phyloP scores from a whole-genome alignment of 2,329 filamentous ascomycete species.

The Diaporthe citrichinensis region DNA sequence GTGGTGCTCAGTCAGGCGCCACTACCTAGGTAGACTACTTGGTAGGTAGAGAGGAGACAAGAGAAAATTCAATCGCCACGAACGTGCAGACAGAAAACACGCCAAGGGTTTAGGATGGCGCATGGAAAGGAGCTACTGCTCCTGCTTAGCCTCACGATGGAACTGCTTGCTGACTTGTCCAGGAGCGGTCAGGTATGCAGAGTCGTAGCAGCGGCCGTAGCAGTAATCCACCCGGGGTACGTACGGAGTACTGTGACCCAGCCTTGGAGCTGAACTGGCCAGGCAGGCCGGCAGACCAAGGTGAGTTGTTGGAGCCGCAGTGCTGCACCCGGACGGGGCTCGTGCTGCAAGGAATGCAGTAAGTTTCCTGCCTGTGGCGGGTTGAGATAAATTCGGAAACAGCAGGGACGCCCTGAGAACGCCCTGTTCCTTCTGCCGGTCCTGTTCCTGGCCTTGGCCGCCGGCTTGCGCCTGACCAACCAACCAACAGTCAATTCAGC shows the following conservation, averaged over 20 bases:
- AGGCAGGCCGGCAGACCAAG: not conserved
- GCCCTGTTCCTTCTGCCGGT: constrained; percentile 25
- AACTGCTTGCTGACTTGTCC: constrained; percentile 30
- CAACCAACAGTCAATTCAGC: constrained; percentile 20
- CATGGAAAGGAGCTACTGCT: constrained; percentile 7
- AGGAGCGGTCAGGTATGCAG: constrained; percentile 30
- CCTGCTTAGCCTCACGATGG: constrained; percentile 27
- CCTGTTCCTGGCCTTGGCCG: constrained; percentile 11
- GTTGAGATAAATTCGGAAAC: constrained; percentile 41
- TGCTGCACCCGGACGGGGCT: constrained; percentile 17
- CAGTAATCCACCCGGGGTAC: constrained; percentile 18
- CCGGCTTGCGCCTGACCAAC: constrained; percentile 6
- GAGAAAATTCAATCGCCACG: constrained; percentile 21
- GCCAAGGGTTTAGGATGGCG: constrained; percentile 27
- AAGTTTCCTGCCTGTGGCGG: constrained; percentile 6
- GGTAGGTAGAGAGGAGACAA: not conserved
- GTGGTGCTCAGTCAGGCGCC: not conserved
- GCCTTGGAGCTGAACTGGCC: constrained; percentile 25
- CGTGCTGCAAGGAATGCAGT: constrained; percentile 37
- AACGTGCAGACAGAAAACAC: constrained; percentile 14
- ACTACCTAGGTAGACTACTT: not conserved
- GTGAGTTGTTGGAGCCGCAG: not conserved
- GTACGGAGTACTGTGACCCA: constrained; percentile 7
- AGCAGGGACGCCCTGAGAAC: constrained; percentile 17
- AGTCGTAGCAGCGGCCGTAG: not conserved